Evolutionary conservation across 2,329 filamentous ascomycete genomes (phyloP), one percentile per base, ranked within the genome.

Genomic region (Cordyceps javanica): DNA sequence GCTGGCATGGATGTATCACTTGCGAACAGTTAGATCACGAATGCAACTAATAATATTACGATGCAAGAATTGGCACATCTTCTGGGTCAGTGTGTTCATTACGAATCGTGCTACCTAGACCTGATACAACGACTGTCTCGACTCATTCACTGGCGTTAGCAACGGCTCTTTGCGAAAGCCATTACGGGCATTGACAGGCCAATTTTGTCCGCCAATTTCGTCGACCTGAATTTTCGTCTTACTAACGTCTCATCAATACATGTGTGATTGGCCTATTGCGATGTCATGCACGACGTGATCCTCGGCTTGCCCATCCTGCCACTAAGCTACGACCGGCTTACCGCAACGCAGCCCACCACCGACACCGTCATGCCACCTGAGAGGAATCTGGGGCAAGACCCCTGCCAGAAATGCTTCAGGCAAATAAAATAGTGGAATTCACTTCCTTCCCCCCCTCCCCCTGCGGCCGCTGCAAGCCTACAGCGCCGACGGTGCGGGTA

Each of bases 371-470:
- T 48, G 46, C 45, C 50, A 51, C 66, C 64, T 63, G 60, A 62
- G 62, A 61, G 30, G 39, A 68, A 70, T 70, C 66, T 60, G 68
- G 68, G 67, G 68, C 66, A 64, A 44, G 55, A 69, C 63, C 68
- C 68, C 66, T 69, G 67, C 57, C 21, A 44, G n/a, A 36, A 39
- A 49, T 21, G 32, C 21, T 19, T 10, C 16, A 21, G 32, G 42
- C 44, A n/a, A 28, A 38, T 44, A 19, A 42, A 56, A 25, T 30
- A 48, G 54, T 42, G 54, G 54, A 16, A 49, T 38, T 48, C 23
- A 30, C 42, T 26, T 14, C 13, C 19, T n/a, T n/a, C 10, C 26
- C 25, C 25, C 13, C 3, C 25, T 5, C 36, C 23, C 54, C 54
- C 54, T 34, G 54, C 44, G 32, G 44, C 34, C 36, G 45, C 42